These are phyloP conservation scores for Calendula officinalis DNA, from an alignment of 129 eudicot genomes.

Conservation along the genomic window DNA sequence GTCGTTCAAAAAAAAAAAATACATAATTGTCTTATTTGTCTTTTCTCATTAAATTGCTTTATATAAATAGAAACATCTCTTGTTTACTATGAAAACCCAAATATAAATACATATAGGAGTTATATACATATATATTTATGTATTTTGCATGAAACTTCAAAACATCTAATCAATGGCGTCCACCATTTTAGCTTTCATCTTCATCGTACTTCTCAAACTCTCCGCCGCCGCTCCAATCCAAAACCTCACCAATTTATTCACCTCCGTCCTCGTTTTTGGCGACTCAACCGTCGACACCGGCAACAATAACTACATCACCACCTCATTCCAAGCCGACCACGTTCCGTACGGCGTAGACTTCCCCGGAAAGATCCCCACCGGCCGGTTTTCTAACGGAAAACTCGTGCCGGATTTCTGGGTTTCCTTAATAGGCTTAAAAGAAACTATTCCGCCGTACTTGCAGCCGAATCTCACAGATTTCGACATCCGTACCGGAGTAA, in stretches of 20 bases:
- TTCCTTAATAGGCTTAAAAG: constrained; percentile 36
- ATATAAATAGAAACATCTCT: no score
- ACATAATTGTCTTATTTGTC: no score
- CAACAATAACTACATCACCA: constrained; percentile 39
- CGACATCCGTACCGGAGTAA: constrained; percentile 42
- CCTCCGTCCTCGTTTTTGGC: constrained; percentile 42
- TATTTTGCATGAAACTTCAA: constrained; percentile 12
- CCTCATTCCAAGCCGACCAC: constrained; percentile 33
- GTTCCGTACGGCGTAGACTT: constrained; percentile 42
- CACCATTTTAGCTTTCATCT: background rate
- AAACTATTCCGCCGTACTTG: constrained; percentile 40
- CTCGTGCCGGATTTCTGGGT: constrained; percentile 23
- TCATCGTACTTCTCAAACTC: constrained; percentile 16
- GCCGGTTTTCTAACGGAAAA: constrained; percentile 50
- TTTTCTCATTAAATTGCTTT: no score
- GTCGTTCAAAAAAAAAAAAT: no score
- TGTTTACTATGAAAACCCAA: no score
- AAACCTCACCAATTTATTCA: constrained; percentile 16
- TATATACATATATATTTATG: background rate
- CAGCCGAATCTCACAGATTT: constrained; percentile 35
- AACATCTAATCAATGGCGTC: constrained; percentile 21
- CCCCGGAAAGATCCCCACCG: constrained; percentile 41
- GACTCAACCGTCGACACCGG: constrained; percentile 49
- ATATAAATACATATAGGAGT: background rate
- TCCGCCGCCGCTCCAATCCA: background rate